Evolutionary conservation across 768 basidiomycete genomes (phyloP), one percentile per base, ranked within the genome.

Genomic region (Nidularia pulvinata): DNA sequence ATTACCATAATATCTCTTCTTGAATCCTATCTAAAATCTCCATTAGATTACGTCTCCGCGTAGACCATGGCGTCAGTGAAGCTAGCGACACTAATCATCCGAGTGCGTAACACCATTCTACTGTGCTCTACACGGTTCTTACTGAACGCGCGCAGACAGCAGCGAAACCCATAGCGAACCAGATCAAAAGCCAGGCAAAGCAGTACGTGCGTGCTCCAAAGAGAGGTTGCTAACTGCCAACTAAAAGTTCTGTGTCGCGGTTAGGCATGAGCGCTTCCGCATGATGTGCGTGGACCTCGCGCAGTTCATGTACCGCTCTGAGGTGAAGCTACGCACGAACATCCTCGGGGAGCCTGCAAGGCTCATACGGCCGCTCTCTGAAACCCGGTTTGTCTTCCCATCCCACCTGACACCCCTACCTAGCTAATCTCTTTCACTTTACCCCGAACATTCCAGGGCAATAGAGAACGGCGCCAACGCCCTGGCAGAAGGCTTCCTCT

Each of bases 401-500:
- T 39, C 39, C 16, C 48, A 33, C 10, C 19, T 11, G 44, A 22
- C 9, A 13, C 44, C 19, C 33, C 44, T 48, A 50, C 52, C 35
- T 55, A 7, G 11, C 16, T n/a, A n/a, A n/a, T n/a, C n/a, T n/a
- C n/a, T n/a, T n/a, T n/a, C n/a, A n/a, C n/a, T n/a, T n/a, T n/a
- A n/a, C n/a, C n/a, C n/a, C n/a, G n/a, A 51, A 16, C 11, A 39
- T 16, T 35, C 16, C 57, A 91, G 90, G 54, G 92, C 92, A 0
- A 89, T 94, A 54, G 90, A 93, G 55, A 92, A 88, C 59, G 92
- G 92, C 19, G 89, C 92, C 13, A 94, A 93, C 58, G 77, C 86
- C 5, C 75, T 94, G 4, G 92, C 92, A 0, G 92, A 94, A 68
- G 89, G 89, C 0, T 94, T 94, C 59, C 78, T 94, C 3, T 94